These are phyloP conservation scores for Cyberlindnera subsufficiens DNA, from an alignment of 805 yeast species.

Conservation along the genomic window DNA sequence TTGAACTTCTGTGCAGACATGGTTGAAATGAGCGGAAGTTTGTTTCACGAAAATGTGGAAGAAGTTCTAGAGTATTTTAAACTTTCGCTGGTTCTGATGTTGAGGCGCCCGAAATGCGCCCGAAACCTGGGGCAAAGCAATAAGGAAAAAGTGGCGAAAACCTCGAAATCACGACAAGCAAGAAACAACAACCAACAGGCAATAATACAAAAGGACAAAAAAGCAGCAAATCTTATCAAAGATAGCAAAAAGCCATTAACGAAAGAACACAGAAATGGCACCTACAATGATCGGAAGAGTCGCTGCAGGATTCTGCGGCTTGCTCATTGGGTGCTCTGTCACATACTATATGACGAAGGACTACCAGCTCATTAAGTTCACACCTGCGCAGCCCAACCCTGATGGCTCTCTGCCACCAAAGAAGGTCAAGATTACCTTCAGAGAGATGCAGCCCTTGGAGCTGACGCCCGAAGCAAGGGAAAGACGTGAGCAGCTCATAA, in stretches of 20 bases:
- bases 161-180: no score
- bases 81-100: no score
- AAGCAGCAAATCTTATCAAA: neutral
- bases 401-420: conserved; percentile 29
- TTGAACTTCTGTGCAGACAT: conserved; percentile 24
- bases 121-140: no score
- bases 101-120: no score
- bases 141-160: no score
- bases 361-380: conserved; percentile 30
- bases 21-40: neutral
- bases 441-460: conserved; percentile 33
- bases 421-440: conserved; percentile 30
- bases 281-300: conserved; percentile 12
- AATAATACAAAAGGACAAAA: no score
- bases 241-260: neutral
- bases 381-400: conserved; percentile 35
- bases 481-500: neutral
- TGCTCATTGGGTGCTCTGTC: conserved; percentile 10
- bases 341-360: conserved; percentile 18
- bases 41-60: no score
- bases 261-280: neutral
- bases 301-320: conserved; percentile 14
- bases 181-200: no score
- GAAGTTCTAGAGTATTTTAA: no score
- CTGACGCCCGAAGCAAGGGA: conserved; percentile 29